Base-by-base conservation (phyloP, 2,329 filamentous ascomycete genomes). In the Fusarium luffae region DNA sequence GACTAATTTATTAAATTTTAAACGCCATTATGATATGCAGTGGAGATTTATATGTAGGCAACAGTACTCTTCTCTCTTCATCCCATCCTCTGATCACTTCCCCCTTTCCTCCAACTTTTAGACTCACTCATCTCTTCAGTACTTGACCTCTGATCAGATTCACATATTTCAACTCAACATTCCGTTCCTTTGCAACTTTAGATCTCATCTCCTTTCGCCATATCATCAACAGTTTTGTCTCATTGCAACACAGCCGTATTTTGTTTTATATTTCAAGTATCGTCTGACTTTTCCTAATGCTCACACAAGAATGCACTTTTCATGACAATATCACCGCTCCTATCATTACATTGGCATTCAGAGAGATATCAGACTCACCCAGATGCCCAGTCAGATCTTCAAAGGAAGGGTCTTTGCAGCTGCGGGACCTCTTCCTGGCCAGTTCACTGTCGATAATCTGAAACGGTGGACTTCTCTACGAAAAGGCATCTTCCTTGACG, bases 401-500 rank as follows among this genome's bases (percentile, higher is more conserved):
- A 82, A 82, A 16, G 81, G 82, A 3, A 78, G 86, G 34, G 79
- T 85, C 50, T 83, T 93, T 21, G 85, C 88, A 23, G 78, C 86
- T 0, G 86, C 85, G 1, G 91, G 91, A 7, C 82, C 86, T 4
- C 86, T 93, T 7, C 83, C 84, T 1, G 80, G 79, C 2, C 77
- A 81, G 18, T 81, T 82, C 64, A 83, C 81, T 2, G 79, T 84
- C 4, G 82, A 86, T 2, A 86, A 92, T 43, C 84, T 96, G 37
- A 84, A 84, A 37, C 81, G 82, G 41, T 97, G 93, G 92, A 84
- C 93, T 12, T 81, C 82, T 6, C 75, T 82, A 6, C 88, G 91
- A 61, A 89, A 88, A 9, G 93, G 92, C 3, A 77, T 60, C 2
- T 91, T 89, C 75, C 79, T 81, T 0, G 76, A 81, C 2, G 79